Evolutionary conservation across 2,329 filamentous ascomycete genomes (phyloP), one percentile per base, ranked within the genome.

Genomic region (Coleophoma eucalyptorum): DNA sequence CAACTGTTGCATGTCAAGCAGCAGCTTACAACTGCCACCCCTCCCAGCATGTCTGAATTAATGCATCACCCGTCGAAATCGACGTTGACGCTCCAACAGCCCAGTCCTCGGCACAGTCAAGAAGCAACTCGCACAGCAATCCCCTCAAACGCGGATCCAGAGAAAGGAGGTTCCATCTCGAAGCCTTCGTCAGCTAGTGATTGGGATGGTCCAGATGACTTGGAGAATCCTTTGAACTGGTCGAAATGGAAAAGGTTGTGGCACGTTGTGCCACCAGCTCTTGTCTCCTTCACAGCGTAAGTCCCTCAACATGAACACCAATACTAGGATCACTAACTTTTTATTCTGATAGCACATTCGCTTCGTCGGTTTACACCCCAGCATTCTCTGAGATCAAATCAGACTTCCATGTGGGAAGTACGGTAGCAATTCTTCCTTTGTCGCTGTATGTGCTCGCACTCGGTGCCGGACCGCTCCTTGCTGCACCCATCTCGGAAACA

Each of bases 381-480:
- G 74, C 74, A 4, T 61, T 71, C 19, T 43, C 56, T 2, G 66
- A 77, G 3, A 61, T 86, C 4, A 74, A 74, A 64, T 37, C 60
- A 0, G 71, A 79, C 6, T 87, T 87, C 62, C 54, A 69, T 41
- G 71, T 84, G 18, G 75, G 74, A 13, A 72, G 72, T 38, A 84
- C 80, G 0, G 72, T 73, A 5, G 77, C 83, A 1, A 69, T 86
- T 15, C 64, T 86, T 0, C 77, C 79, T 0, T 64, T 87, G 1
- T 76, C 81, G 0, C 64, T 82, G 4, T 87, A 82, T 62, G 74
- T 82, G 6, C 66, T 84, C 12, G 82, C 81, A 0, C 69, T 87
- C 0, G 80, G 70, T 3, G 72, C 84, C 19, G 83, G 81, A 0
- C 82, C 83, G 10, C 68, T 85, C 46, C 54, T 83, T 13, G 78